These are phyloP conservation scores for Senecio squalidus DNA, from an alignment of 140 eudicot genomes.

Conservation along the genomic window DNA sequence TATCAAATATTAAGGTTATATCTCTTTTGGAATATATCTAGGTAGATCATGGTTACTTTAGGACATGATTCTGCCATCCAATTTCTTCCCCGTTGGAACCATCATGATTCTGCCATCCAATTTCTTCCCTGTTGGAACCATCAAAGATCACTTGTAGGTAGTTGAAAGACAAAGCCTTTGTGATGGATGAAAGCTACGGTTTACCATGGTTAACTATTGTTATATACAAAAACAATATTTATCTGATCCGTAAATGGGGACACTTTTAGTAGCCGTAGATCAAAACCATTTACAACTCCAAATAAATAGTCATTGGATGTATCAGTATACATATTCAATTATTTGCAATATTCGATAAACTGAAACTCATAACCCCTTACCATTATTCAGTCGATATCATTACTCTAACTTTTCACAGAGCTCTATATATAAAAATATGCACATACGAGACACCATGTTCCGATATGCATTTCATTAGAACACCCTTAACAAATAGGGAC, in stretches of 20 bases:
- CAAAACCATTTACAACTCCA: not conserved
- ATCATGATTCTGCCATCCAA: not conserved
- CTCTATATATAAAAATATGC: no score
- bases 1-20: not conserved
- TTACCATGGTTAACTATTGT: not conserved
- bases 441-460: no score
- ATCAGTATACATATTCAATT: not conserved
- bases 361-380: not conserved
- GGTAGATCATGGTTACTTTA: not conserved
- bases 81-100: not conserved
- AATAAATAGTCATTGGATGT: not conserved
- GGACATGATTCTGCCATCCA: not conserved
- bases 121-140: not conserved
- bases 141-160: not conserved
- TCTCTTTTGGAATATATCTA: not conserved
- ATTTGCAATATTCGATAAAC: not conserved
- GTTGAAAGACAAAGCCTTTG: not conserved
- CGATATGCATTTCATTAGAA: no score
- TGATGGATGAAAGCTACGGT: not conserved
- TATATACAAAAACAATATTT: not conserved
- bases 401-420: no score
- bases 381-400: not conserved
- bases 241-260: not conserved
- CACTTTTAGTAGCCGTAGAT: no score
- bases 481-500: not conserved